phyloP scores from a whole-genome alignment of 2,329 filamentous ascomycete species.

The Alternaria solani region DNA sequence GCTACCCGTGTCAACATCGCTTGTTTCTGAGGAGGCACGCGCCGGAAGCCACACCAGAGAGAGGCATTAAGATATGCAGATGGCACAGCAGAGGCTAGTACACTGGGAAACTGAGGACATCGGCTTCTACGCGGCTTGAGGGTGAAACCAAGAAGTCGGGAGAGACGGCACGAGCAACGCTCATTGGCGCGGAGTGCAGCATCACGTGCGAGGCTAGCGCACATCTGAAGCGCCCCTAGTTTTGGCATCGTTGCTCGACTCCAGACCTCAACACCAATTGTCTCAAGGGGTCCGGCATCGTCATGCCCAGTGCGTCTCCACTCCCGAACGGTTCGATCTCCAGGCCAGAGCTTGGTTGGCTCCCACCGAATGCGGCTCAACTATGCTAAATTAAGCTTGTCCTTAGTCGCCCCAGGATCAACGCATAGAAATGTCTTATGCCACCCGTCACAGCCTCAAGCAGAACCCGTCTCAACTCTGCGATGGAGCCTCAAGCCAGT shows the following conservation, averaged over 20 bases:
- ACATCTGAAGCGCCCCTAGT: constrained; percentile 38
- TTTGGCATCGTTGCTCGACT: constrained; percentile 31
- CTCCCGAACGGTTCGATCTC: constrained; percentile 16
- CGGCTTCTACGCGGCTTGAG: constrained; percentile 8
- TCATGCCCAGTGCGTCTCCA: constrained; percentile 36
- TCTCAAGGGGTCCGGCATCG: constrained; percentile 44
- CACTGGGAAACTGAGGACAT: constrained; percentile 19
- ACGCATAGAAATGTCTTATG: constrained; percentile 39
- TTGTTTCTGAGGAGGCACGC: constrained; percentile 7
- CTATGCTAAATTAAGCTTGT: constrained; percentile 31
- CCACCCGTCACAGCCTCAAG: constrained; percentile 45
- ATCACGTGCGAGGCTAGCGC: constrained; percentile 19
- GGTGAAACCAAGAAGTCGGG: constrained; percentile 29
- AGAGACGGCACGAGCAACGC: constrained; percentile 14
- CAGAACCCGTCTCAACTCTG: constrained; percentile 45
- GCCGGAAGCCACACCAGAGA: not conserved
- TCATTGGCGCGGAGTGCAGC: constrained; percentile 23
- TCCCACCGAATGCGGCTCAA: constrained; percentile 27
- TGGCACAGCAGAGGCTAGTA: constrained; percentile 16
- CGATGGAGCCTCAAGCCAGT: constrained; percentile 32
- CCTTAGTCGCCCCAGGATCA: constrained; percentile 25
- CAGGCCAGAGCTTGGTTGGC: constrained; percentile 37
- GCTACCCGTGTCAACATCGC: constrained; percentile 19
- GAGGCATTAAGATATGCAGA: not conserved
- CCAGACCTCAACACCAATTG: constrained; percentile 49